Evolutionary conservation across 306 rosid species (phyloP).

Genomic region (Trifolium fragiferum): DNA sequence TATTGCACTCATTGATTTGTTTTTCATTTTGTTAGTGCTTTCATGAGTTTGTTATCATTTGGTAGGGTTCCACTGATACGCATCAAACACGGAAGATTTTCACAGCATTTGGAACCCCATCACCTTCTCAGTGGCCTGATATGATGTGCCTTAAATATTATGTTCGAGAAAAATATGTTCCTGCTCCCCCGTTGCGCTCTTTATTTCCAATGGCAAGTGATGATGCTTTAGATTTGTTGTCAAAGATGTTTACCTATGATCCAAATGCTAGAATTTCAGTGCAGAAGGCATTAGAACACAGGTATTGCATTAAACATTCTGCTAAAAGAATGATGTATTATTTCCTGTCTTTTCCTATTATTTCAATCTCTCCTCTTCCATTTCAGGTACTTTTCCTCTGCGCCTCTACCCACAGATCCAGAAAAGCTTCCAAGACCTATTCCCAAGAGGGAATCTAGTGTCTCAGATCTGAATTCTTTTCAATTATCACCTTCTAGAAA

Average conservation of each 20-base stretch:
- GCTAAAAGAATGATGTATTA: not conserved
- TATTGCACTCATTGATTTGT: constrained; percentile 17
- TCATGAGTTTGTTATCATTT: constrained; percentile 26
- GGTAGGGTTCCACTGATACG: constrained; percentile 88
- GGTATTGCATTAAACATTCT: constrained; percentile 53
- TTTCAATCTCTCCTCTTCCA: constrained; percentile 36
- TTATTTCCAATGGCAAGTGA: constrained; percentile 90
- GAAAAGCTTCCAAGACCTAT: constrained; percentile 95
- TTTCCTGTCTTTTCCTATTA: constrained; percentile 17
- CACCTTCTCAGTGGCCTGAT: constrained; percentile 95
- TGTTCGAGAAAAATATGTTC: constrained; percentile 84
- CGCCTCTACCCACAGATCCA: constrained; percentile 79
- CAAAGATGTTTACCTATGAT: constrained; percentile 94
- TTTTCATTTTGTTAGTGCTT: constrained; percentile 27
- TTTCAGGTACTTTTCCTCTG: constrained; percentile 80
- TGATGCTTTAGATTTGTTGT: constrained; percentile 82
- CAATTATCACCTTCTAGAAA: constrained; percentile 86
- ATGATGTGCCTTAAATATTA: constrained; percentile 84
- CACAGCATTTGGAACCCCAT: constrained; percentile 91
- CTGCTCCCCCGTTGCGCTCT: constrained; percentile 81
- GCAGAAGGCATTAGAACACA: constrained; percentile 90
- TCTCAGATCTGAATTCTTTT: constrained; percentile 61
- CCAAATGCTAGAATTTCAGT: constrained; percentile 86
- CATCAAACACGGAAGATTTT: constrained; percentile 93
- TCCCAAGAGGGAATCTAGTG: constrained; percentile 72